Evolutionary conservation across 495 filamentous ascomycete genomes (phyloP).

Genomic region (Annulohypoxylon bovei): DNA sequence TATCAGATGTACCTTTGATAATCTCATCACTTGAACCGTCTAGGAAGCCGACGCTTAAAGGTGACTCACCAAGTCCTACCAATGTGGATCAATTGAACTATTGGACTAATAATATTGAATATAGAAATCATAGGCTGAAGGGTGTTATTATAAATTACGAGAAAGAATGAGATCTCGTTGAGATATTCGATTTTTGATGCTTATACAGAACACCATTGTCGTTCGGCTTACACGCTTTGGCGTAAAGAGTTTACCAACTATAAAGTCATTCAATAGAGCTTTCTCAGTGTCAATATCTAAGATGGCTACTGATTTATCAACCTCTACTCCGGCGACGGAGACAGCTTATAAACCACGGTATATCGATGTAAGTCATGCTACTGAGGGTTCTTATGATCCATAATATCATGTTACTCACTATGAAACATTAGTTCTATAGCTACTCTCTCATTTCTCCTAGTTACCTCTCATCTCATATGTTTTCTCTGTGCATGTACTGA

Average conservation of each 20-base stretch:
- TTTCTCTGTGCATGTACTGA: not conserved
- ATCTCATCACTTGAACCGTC: not conserved
- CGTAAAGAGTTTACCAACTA: conserved; percentile 5
- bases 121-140: too few relatives aligned
- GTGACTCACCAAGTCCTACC: conserved; percentile 15
- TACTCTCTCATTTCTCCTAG: not conserved
- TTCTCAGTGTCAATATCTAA: conserved; percentile 20
- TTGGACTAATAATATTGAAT: too few relatives aligned
- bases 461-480: not conserved
- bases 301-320: conserved; percentile 36
- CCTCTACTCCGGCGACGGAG: conserved; percentile 3
- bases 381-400: not conserved
- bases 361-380: conserved; percentile 63
- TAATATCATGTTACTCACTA: not conserved
- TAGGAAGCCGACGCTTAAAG: conserved; percentile 1
- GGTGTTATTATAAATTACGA: not conserved
- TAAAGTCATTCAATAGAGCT: conserved; percentile 10
- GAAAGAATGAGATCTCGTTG: conserved; percentile 11
- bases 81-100: not conserved
- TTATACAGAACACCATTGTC: conserved; percentile 8
- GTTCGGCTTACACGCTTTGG: conserved; percentile 11
- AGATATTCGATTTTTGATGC: conserved; percentile 35
- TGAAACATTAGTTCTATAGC: not conserved
- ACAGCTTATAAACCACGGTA: conserved; percentile 60
- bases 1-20: conserved; percentile 24